Base-by-base conservation (phyloP, 225 moss, liverwort and hornwort genomes). In the Polytrichum commune region DNA sequence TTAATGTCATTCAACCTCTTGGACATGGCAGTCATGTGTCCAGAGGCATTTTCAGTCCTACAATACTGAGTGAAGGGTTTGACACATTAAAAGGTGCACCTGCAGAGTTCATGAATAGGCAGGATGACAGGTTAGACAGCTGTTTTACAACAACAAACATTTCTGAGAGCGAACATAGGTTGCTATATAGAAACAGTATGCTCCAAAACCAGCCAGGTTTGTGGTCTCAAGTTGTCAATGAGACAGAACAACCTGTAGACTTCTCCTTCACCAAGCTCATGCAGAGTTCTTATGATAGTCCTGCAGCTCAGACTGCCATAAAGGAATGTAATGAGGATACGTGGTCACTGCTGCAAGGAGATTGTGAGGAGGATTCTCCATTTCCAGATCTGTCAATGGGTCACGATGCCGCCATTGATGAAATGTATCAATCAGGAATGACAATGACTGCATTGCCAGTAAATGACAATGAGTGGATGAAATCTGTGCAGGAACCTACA, bases 201-300 rank as follows among this genome's bases (percentile, higher is more conserved):
- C 54, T 9, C 19, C 68, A 22, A 2, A 28, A 24, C 23, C 63
- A 54, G 24, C 64, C 64, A 72, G 71, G 8, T 7, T 20, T 71
- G 29, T 32, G 18, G 29, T 30, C 24, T 19, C 53, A 38, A 72
- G 63, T 24, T 20, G 23, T 26, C 7, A 46, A 27, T 54, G 19
- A 54, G 53, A 19, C 5, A 61, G 60, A 63, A 38, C 27, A 35
- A 38, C 54, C 73, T n/a, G 74, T 76, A 53, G 63, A 65, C 38
- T 87, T 87, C 73, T 83, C 83, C 5, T 83, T 83, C 65, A 71
- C 72, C 63, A 71, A 73, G 68, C 73, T 86, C 75, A 78, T 86
- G 75, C 79, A 78, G 68, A 75, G 83, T 65, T 73, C 83, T 33
- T 86, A 86, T 55, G 77, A 83, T 58, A 83, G 86, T 72, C 81